Base-by-base conservation (phyloP, 352 stramenopile species). In the Achlya hypogyna region DNA sequence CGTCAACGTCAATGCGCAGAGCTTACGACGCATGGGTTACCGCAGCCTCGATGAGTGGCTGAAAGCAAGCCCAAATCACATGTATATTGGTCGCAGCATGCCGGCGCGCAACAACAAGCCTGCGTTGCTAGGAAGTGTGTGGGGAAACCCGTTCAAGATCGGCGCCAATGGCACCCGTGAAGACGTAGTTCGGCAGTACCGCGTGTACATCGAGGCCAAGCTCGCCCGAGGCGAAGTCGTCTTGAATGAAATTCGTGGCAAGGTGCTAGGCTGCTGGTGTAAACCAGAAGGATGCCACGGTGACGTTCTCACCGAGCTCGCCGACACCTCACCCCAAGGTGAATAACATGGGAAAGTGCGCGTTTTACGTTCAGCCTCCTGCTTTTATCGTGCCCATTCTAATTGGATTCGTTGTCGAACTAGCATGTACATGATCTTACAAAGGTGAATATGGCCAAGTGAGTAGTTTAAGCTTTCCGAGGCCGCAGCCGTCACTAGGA, bases 141-240 rank as follows among this genome's bases (percentile, higher is more conserved):
- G 49, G 49, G 49, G 49, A 10, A 56, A 56, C 25, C 49, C 49
- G 8, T 56, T 56, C 31, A 56, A 56, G 31, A 56, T 56, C 8
- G 49, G 49, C 25, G 12, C 12, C 6, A n/a, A 3, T 20, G 49
- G 49, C 4, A 56, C 49, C 31, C 49, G 49, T 22, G 49, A 56
- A 10, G 49, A 56, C 4, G 49, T 56, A 12, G 49, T 56, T 10
- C 25, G 6, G 25, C 25, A 10, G 49, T 56, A 56, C 31, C 49
- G 31, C 10, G 49, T 20, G 10, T 10, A 56, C 8, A 56, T 56
- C 14, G 25, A 1, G 25, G 49, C 14, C 2, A 56, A 56, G 8
- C 16, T 56, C 31, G 8, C 25, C 12, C 49, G 49, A 10, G 49
- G 49, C 2, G 49, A 56, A 10, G 25, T 56, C 25, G 31, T 27